Conservation (phyloP, 176 grass and related monocot genomes). For the Aegilops longissima region DNA sequence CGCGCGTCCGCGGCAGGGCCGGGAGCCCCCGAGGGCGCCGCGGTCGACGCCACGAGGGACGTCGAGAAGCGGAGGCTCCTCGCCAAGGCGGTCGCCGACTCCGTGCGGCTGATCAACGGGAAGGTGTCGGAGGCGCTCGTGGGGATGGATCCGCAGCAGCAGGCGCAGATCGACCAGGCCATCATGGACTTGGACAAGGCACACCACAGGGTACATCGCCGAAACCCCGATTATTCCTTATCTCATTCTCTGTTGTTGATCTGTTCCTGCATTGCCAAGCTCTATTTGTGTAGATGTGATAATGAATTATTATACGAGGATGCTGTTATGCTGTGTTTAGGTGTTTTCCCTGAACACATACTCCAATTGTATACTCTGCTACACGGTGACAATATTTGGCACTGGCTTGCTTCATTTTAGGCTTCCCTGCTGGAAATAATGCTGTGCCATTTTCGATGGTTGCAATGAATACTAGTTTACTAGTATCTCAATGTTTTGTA, state of each 20-base stretch:
- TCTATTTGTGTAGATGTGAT: neutral
- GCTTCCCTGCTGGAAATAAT: neutral
- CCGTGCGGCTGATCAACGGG: slow-evolving; percentile 76
- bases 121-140: slow-evolving; percentile 94
- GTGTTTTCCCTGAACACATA: neutral
- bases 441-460: neutral
- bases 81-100: slow-evolving; percentile 67
- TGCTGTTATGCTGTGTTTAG: slow-evolving; percentile 5
- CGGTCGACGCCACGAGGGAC: slow-evolving; percentile 57
- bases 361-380: slow-evolving; percentile 1
- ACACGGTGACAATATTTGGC: neutral
- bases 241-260: neutral
- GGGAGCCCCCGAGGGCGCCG: slow-evolving; percentile 30
- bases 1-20: slow-evolving; percentile 68
- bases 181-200: slow-evolving; percentile 98
- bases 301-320: neutral
- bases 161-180: slow-evolving; percentile 96
- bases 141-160: slow-evolving; percentile 94
- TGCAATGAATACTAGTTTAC: neutral
- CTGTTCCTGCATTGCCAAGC: slow-evolving; percentile 28
- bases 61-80: slow-evolving; percentile 71
- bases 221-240: neutral
- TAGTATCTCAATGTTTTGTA: neutral
- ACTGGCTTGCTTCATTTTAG: slow-evolving; percentile 12
- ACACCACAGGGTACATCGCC: slow-evolving; percentile 64